phyloP scores from a whole-genome alignment of 495 filamentous ascomycete species.

The Xanthoparmelia taractica region DNA sequence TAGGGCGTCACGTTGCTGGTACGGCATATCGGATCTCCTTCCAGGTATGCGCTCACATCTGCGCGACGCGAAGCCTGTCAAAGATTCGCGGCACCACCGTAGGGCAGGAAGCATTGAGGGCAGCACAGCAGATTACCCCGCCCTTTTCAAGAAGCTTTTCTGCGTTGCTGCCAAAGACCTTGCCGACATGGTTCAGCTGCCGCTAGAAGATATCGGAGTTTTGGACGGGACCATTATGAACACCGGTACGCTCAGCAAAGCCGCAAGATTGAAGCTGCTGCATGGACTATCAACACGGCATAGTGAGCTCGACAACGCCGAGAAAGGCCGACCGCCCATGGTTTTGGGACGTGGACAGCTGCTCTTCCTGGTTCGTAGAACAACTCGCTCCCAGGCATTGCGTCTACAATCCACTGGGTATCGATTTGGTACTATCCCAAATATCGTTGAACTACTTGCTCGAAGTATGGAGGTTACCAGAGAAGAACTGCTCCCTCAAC shows the following conservation, averaged over 20 bases:
- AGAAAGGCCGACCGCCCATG: conserved; percentile 27
- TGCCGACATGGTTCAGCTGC: conserved; percentile 54
- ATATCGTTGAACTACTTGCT: conserved; percentile 60
- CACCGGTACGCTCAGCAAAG: conserved; percentile 43
- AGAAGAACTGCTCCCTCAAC: conserved; percentile 43
- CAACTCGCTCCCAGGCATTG: conserved; percentile 48
- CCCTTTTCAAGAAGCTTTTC: conserved; percentile 79
- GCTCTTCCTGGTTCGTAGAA: conserved; percentile 69
- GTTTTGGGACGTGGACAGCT: conserved; percentile 59
- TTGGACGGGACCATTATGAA: conserved; percentile 72
- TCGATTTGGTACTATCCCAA: conserved; percentile 61
- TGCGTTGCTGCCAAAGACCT: conserved; percentile 71
- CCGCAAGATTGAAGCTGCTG: neutral
- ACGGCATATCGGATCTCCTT: conserved; percentile 55
- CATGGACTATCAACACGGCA: neutral
- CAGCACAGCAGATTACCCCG: conserved; percentile 51
- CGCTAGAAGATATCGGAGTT: conserved; percentile 57
- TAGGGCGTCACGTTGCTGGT: conserved; percentile 70
- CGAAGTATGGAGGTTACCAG: conserved; percentile 62
- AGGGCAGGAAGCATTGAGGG: neutral
- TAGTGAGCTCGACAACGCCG: conserved; percentile 13
- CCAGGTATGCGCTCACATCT: conserved; percentile 48
- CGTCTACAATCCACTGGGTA: conserved; percentile 65
- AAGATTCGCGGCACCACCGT: conserved; percentile 28
- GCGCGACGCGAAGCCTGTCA: conserved; percentile 26